Percentiles rank a stretch among this genome's conserved stretches.
Evolutionary conservation across 495 filamentous ascomycete genomes (phyloP).

Genomic region (Penicillium mononematosum): DNA sequence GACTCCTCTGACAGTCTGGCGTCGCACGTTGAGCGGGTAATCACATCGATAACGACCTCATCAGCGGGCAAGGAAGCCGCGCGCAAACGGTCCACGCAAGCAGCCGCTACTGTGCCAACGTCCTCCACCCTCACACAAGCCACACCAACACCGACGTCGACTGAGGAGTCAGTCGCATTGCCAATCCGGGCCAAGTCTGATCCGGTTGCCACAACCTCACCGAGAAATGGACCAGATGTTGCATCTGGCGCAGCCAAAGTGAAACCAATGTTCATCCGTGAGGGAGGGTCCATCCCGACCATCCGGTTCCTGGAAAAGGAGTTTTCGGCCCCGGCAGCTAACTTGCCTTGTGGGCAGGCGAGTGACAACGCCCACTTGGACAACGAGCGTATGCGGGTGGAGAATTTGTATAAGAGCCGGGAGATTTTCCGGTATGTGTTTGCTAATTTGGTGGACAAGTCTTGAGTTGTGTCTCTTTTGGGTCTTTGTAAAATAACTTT

Average conservation of each 20-base stretch:
- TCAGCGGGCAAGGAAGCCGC: constrained; percentile 36
- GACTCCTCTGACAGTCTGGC: constrained; percentile 47
- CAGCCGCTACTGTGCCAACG: constrained; percentile 48
- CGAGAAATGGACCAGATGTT: background rate
- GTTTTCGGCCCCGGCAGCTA: constrained; percentile 87
- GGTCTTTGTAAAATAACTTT: constrained; percentile 10
- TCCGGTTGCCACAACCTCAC: background rate
- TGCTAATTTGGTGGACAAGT: constrained; percentile 58
- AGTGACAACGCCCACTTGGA: constrained; percentile 93
- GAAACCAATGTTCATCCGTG: constrained; percentile 78
- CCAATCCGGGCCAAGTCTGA: constrained; percentile 27
- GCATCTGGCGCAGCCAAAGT: constrained; percentile 20
- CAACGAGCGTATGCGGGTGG: constrained; percentile 83
- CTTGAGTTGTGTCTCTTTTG: constrained; percentile 7
- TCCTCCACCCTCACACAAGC: constrained; percentile 58
- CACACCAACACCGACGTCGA: constrained; percentile 33
- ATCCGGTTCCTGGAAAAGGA: constrained; percentile 95
- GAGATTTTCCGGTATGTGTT: constrained; percentile 92
- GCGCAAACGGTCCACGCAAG: constrained; percentile 36
- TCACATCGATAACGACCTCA: constrained; percentile 45
- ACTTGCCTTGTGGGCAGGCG: constrained; percentile 91
- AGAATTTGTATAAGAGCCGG: constrained; percentile 86
- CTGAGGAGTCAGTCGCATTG: constrained; percentile 12
- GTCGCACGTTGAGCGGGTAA: constrained; percentile 48
- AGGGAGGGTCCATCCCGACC: constrained; percentile 90